Conservation (phyloP, 495 filamentous ascomycete genomes). For the Endocarpon pusillum region DNA sequence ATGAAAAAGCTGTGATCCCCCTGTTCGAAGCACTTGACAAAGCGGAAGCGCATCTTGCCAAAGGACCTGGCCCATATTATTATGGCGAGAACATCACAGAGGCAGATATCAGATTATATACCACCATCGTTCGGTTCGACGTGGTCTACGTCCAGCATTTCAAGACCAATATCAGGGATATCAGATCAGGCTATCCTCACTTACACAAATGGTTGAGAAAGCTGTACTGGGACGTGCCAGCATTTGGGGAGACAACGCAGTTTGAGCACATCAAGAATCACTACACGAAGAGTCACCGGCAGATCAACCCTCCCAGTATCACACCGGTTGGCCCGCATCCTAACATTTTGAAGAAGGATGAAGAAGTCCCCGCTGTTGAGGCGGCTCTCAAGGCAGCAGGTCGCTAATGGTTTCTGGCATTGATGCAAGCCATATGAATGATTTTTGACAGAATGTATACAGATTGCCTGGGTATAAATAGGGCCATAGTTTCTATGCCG, state of each 20-base stretch:
- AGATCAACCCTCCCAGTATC: conserved; percentile 47
- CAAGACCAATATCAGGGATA: conserved; percentile 78
- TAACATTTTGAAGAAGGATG: conserved; percentile 40
- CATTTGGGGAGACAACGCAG: conserved; percentile 44
- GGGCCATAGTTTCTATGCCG: no score
- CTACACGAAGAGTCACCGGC: conserved; percentile 53
- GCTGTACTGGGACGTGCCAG: conserved; percentile 50
- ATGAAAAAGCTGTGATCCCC: conserved; percentile 44
- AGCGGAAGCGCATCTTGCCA: conserved; percentile 45
- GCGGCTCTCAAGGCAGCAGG: no score
- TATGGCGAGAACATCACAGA: conserved; percentile 58
- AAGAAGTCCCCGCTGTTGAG: conserved; percentile 40
- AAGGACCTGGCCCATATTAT: conserved; percentile 37
- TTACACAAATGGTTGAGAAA: conserved; percentile 50
- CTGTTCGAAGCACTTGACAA: conserved; percentile 60
- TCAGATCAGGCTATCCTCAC: conserved; percentile 55
- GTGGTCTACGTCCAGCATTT: conserved; percentile 86
- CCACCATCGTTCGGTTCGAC: conserved; percentile 75
- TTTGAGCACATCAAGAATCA: conserved; percentile 60
- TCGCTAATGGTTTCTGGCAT: no score
- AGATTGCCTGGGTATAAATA: no score
- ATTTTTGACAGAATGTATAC: no score
- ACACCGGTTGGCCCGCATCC: conserved; percentile 49
- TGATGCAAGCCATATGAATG: no score
- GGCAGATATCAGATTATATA: conserved; percentile 66